Evolutionary conservation across 2,329 filamentous ascomycete genomes (phyloP).

Genomic region (Tothia fuscella): DNA sequence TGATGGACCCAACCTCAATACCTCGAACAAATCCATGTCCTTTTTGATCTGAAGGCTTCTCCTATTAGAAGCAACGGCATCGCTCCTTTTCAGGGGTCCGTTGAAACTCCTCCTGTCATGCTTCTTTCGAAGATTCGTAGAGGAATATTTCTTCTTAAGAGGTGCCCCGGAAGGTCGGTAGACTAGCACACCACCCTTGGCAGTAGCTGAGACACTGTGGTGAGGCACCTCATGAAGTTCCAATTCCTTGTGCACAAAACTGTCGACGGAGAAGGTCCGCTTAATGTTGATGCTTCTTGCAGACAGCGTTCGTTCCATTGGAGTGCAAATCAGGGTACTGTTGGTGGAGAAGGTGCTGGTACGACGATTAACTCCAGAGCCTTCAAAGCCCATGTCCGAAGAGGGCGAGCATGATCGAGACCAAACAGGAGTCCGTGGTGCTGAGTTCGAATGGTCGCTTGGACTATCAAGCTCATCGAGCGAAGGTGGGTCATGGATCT

Average conservation of each 20-base stretch:
- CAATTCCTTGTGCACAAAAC: not conserved
- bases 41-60: not conserved
- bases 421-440: constrained; percentile 2
- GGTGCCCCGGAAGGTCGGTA: too few relatives aligned
- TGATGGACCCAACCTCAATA: not conserved
- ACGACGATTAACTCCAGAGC: not conserved
- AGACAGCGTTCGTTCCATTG: not conserved
- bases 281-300: not conserved
- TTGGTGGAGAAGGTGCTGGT: not conserved
- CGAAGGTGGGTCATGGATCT: not conserved
- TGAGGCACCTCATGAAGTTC: not conserved
- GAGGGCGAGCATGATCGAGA: constrained; percentile 1
- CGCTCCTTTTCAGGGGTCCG: not conserved
- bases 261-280: not conserved
- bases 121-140: not conserved
- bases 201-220: too few relatives aligned
- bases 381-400: constrained; percentile 1
- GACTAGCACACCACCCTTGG: too few relatives aligned
- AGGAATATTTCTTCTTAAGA: too few relatives aligned
- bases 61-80: not conserved
- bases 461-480: constrained; percentile 1
- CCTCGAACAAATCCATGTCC: not conserved
- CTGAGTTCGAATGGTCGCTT: not conserved
- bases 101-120: not conserved
- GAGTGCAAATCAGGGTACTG: constrained; percentile 1